Base-by-base conservation (phyloP, 495 filamentous ascomycete species). In the Trichocladium uniseriatum region DNA sequence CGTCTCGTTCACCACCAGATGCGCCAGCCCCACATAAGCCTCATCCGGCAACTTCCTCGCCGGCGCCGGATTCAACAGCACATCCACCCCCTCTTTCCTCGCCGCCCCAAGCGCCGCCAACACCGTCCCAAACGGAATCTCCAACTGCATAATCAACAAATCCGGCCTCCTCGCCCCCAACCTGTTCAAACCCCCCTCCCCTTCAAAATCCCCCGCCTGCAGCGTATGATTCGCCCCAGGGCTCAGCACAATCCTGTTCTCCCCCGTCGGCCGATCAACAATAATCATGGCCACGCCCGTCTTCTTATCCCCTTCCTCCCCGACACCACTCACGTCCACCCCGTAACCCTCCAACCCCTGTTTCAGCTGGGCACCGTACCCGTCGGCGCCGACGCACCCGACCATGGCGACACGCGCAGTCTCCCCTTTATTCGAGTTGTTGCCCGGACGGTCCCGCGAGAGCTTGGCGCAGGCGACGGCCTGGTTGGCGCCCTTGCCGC, bases 401-500 rank as follows among this genome's bases (percentile, higher is more conserved):
- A 91, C 66, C 87, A 97, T 95, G 49, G 78, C 71, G 20, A 95
- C 81, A 5, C 66, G 59, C 3, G 87, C 78, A 14, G 71, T 65
- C 21, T 65, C 67, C n/a, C 58, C 57, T 14, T 56, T 55, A n/a
- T n/a, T n/a, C n/a, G n/a, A n/a, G n/a, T 66, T 53, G 24, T 52
- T 46, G 35, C 35, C 5, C 7, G 46, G 13, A 16, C 43, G 53
- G 1, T 58, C 39, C n/a, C 69, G 69, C 0, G 73, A 76, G 8
- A 72, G 64, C 53, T 74, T 72, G 22, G 68, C 67, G 49, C 81
- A 77, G 6, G 91, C 91, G 36, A 95, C 86, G 38, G 89, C 89
- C 69, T 97, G 92, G 72, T 98, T 98, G 29, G 89, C 88, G 52
- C 92, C 92, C 69, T 98, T 98, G 36, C 92, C 92, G 46, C 92